Base-by-base conservation (phyloP, 1,284 basidiomycete species). In the Ceratobasidium sp. region DNA sequence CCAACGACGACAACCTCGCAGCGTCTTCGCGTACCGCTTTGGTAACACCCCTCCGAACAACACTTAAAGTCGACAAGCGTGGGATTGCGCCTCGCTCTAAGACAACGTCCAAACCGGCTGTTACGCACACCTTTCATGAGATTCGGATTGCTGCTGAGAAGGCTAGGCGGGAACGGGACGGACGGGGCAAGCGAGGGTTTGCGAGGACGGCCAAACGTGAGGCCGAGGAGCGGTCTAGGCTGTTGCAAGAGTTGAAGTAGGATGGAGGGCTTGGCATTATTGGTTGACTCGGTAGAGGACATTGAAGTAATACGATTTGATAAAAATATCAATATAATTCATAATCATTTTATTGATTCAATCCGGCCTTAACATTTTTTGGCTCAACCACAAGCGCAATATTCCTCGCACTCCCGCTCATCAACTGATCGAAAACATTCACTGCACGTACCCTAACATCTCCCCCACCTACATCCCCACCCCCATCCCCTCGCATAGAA, bases 391-490 rank as follows among this genome's bases (percentile, higher is more conserved):
- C 76, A 47, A 78, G 64, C 8, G 69, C 78, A 18, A 79, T 71
- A 61, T 79, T 79, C 55, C 78, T 76, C 35, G 77, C 76, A 58
- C 78, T 79, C 14, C 76, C 78, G 35, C 66, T 69, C 21, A 62
- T 76, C 26, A 44, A 55, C 46, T 78, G 78, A 57, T 77, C 76
- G 47, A 79, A 78, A 11, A 79, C 59, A 58, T 78, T 79, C 28
- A 77, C 47, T 46, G 55, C 73, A 30, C 54, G 52, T 59, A 69
- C 61, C 21, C 64, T 63, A 7, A 73, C 59, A 21, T 57, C 43
- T 30, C 18, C 30, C 38, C 64, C 58, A 11, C 35, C 35, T 11
- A 38, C 35, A 41, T 26, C 21, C 14, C 14, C 21, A 18, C 43
- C 26, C 35, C 46, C 11, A 14, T 6, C 44, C 55, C n/a, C n/a